Evolutionary conservation across 2,329 filamentous ascomycete species (phyloP).

Genomic region (Fusarium dlaminii): DNA sequence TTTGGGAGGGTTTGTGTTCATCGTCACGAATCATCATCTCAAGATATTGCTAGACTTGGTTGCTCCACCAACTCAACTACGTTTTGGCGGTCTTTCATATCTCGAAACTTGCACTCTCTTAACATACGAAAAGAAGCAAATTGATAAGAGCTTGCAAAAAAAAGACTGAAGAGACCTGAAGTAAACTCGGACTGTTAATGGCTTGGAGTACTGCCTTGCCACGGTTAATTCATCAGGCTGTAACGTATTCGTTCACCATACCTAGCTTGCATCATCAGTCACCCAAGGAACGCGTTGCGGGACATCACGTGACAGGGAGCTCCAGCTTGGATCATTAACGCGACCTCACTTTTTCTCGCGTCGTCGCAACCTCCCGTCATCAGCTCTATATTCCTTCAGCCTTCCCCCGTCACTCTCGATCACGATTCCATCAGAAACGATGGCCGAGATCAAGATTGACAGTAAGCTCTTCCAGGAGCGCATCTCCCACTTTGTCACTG

Average conservation of each 20-base stretch:
- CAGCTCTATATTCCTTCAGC: slow-evolving; percentile 35
- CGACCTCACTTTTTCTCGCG: slow-evolving; percentile 55
- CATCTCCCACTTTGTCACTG: slow-evolving; percentile 82
- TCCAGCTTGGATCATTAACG: slow-evolving; percentile 51
- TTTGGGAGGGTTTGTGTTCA: neutral
- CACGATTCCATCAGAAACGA: slow-evolving; percentile 54
- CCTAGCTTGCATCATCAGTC: slow-evolving; percentile 34
- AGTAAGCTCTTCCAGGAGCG: slow-evolving; percentile 93
- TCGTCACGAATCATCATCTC: neutral
- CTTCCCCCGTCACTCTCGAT: slow-evolving; percentile 41
- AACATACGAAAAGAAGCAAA: neutral
- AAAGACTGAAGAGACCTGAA: neutral
- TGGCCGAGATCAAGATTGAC: slow-evolving; percentile 94
- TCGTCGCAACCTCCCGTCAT: slow-evolving; percentile 43
- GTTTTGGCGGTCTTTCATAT: neutral
- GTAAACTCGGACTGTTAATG: neutral
- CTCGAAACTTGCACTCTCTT: neutral
- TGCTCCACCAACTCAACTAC: slow-evolving; percentile 33
- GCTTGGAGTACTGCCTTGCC: neutral
- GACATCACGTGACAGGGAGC: slow-evolving; percentile 49
- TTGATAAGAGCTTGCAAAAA: neutral
- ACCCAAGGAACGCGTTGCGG: slow-evolving; percentile 38
- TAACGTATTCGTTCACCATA: neutral
- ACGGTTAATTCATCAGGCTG: neutral
- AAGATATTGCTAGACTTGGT: neutral